phyloP scores from a whole-genome alignment of 495 filamentous ascomycete species.

The Poronia punctata region DNA sequence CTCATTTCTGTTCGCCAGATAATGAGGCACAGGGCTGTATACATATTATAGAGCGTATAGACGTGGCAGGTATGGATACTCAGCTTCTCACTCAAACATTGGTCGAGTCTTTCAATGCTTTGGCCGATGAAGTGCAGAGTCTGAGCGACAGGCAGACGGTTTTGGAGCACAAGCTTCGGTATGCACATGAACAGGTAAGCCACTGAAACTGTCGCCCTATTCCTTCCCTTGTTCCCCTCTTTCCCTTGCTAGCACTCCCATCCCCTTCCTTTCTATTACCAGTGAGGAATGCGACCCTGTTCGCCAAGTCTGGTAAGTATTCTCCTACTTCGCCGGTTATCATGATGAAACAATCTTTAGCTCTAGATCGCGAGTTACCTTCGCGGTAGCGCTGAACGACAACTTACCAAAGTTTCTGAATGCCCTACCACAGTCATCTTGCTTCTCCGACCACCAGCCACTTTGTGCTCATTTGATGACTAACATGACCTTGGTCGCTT shows the following conservation, averaged over 20 bases:
- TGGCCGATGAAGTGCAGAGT: conserved; percentile 52
- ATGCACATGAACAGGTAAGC: conserved; percentile 51
- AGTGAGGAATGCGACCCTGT: too few species aligned
- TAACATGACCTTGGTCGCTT: conserved; percentile 8
- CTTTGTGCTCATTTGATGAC: conserved; percentile 1
- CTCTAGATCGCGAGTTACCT: conserved; percentile 65
- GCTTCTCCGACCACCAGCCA: too few species aligned
- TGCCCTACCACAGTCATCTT: too few species aligned
- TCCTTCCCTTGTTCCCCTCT: conserved; percentile 11
- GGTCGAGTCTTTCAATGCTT: conserved; percentile 55
- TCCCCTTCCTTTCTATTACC: conserved; percentile 1
- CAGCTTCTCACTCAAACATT: conserved; percentile 41
- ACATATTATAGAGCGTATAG: too few species aligned
- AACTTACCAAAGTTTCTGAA: conserved; percentile 31
- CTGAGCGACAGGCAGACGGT: conserved; percentile 48
- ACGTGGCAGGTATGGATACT: conserved; percentile 30
- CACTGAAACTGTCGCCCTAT: conserved; percentile 5
- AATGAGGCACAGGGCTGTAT: too few species aligned
- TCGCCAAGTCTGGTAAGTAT: too few species aligned
- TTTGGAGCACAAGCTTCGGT: conserved; percentile 51
- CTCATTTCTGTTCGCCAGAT: background rate
- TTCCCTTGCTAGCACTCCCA: conserved; percentile 14
- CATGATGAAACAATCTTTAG: conserved; percentile 58
- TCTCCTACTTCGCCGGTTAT: too few species aligned
- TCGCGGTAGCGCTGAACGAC: conserved; percentile 46